Percentiles rank a stretch among this genome's conserved stretches.
These are phyloP conservation scores for Penicillium frequentans DNA, from an alignment of 2,329 filamentous ascomycete genomes.

Conservation along the genomic window DNA sequence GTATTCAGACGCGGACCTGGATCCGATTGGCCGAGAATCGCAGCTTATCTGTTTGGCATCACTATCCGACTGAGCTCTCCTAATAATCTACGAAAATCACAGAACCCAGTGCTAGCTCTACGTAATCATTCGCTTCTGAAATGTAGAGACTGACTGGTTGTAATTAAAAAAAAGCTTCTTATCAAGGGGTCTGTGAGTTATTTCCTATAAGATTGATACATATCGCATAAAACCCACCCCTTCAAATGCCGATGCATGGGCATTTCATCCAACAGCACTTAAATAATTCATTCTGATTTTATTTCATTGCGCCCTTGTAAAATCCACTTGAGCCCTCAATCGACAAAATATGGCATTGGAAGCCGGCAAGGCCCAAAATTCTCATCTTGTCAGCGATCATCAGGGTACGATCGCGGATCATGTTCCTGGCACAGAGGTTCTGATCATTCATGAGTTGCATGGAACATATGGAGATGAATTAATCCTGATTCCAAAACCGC, in stretches of 20 bases:
- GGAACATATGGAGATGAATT: neutral
- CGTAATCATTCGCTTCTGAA: neutral
- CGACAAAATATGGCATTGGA: neutral
- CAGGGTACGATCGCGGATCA: neutral
- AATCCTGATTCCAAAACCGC: neutral
- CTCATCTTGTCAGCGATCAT: neutral
- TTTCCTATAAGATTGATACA: too few relatives aligned
- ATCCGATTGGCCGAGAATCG: neutral
- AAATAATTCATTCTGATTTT: fast-evolving
- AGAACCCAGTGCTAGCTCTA: neutral
- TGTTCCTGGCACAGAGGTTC: neutral
- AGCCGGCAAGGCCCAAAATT: neutral
- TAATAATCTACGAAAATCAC: neutral
- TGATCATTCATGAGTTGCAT: neutral
- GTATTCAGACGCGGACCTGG: neutral
- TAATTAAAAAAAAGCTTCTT: too few relatives aligned
- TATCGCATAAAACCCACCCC: too few relatives aligned
- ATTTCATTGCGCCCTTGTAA: neutral
- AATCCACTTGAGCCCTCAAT: neutral
- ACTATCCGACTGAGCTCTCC: neutral
- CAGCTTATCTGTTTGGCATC: neutral
- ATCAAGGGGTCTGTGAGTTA: too few relatives aligned
- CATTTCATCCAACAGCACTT: neutral
- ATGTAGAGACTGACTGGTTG: neutral
- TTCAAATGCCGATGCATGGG: neutral